Conservation (phyloP, 495 filamentous ascomycete species). For the Aspergillus diversus region DNA sequence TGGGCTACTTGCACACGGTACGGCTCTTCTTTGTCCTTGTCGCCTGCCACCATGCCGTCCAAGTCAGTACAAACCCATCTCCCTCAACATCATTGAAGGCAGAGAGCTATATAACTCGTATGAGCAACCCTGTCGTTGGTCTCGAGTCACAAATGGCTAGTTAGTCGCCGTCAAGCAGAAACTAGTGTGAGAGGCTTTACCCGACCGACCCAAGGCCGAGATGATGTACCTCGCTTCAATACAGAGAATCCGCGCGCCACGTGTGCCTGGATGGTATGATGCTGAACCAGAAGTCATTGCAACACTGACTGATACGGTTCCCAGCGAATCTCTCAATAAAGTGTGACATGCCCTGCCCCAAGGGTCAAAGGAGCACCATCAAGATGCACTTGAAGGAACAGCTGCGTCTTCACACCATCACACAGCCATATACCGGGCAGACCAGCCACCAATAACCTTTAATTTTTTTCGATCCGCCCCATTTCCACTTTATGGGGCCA, state of each 20-base stretch:
- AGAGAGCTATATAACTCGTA: constrained; percentile 16
- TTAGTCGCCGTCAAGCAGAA: constrained; percentile 19
- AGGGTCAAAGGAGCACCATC: constrained; percentile 8
- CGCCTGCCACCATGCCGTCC: not conserved
- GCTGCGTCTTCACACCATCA: constrained; percentile 9
- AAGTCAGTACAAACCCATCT: constrained; percentile 3
- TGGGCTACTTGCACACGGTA: no score
- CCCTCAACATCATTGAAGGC: constrained; percentile 11
- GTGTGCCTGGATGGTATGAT: constrained; percentile 12
- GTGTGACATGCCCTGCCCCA: constrained; percentile 16
- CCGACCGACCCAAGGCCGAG: constrained; percentile 12
- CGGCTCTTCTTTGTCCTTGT: not conserved
- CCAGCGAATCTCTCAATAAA: constrained; percentile 15
- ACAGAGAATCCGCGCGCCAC: constrained; percentile 14
- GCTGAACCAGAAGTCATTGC: constrained; percentile 4
- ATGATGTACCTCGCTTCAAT: constrained; percentile 19
- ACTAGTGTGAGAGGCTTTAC: constrained; percentile 3
- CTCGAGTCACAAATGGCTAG: constrained; percentile 6
- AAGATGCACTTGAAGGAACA: constrained; percentile 19
- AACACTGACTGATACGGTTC: constrained; percentile 17
- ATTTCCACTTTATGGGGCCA: constrained; percentile 24
- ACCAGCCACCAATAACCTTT: not conserved
- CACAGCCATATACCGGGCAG: constrained; percentile 12
- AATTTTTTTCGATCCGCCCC: constrained; percentile 1
- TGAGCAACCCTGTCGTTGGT: constrained; percentile 18